A percentile compares a stretch with the other conserved stretches of the same genome.
phyloP scores from a whole-genome alignment of 306 rosid genomes.

The Comarum palustre region DNA sequence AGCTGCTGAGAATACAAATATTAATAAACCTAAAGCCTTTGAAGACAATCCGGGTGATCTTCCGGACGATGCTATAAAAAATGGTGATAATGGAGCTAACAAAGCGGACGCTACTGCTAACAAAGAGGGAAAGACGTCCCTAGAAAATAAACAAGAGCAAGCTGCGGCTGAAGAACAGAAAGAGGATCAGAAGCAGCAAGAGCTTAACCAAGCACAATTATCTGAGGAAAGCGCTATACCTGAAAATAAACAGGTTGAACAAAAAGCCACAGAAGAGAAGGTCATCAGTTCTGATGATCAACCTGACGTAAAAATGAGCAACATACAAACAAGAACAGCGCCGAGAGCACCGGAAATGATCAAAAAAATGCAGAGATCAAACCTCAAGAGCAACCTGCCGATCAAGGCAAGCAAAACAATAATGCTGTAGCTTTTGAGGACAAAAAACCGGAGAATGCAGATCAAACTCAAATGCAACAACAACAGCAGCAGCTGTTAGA shows the following conservation, averaged over 20 bases:
- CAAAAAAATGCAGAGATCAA: neutral
- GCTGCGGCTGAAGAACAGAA: neutral
- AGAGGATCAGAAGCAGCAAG: conserved; percentile 6
- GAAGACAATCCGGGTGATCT: conserved; percentile 76
- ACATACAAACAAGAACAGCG: neutral
- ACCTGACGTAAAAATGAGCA: neutral
- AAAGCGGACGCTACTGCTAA: neutral
- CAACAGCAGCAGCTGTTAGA: neutral
- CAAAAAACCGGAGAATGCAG: conserved; percentile 10
- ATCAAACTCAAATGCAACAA: conserved; percentile 8
- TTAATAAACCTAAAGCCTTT: conserved; percentile 20
- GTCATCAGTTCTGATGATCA: conserved; percentile 3
- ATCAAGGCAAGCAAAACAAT: neutral
- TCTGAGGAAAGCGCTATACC: conserved; percentile 48
- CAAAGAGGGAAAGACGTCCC: neutral
- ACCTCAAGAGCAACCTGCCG: neutral
- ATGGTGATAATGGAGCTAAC: conserved; percentile 35
- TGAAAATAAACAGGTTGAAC: conserved; percentile 29
- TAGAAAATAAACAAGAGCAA: neutral
- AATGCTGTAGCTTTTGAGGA: neutral
- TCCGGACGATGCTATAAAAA: conserved; percentile 67
- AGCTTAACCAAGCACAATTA: conserved; percentile 31
- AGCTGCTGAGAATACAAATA: neutral
- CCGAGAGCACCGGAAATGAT: neutral
- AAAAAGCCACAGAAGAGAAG: neutral